Conservation (phyloP, 176 grass and related monocot species). For the Triticum urartu region DNA sequence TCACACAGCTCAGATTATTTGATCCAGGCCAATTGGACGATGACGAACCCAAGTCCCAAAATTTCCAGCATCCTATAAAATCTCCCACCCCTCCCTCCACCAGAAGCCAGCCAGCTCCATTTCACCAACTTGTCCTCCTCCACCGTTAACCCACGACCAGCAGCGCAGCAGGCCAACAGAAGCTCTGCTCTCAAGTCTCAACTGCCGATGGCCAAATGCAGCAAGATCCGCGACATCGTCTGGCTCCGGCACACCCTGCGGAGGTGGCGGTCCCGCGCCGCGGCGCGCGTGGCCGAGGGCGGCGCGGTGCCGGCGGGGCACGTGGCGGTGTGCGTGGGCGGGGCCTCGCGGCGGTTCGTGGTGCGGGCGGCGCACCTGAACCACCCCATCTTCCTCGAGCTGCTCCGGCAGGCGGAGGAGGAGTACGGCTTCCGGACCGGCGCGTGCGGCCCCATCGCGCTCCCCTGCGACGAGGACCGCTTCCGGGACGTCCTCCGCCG, state of each 20-base stretch:
- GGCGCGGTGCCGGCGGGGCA: constrained; percentile 56
- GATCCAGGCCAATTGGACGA: constrained; percentile 3
- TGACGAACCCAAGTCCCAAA: background rate
- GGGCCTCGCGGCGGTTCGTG: constrained; percentile 65
- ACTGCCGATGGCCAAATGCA: constrained; percentile 72
- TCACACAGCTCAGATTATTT: background rate
- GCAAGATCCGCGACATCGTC: constrained; percentile 86
- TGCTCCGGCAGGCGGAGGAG: constrained; percentile 85
- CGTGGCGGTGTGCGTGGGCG: constrained; percentile 77
- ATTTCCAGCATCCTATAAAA: constrained; percentile 26
- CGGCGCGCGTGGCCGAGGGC: constrained; percentile 24
- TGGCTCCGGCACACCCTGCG: constrained; percentile 72
- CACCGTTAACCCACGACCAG: constrained; percentile 27
- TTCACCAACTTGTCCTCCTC: constrained; percentile 4
- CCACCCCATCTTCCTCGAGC: constrained; percentile 82
- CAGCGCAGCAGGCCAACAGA: background rate
- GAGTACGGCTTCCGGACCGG: constrained; percentile 67
- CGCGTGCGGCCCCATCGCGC: constrained; percentile 51
- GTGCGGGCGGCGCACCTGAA: constrained; percentile 82
- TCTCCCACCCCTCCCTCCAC: background rate
- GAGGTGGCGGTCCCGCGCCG: constrained; percentile 62
- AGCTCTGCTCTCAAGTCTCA: background rate
- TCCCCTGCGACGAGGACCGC: constrained; percentile 82
- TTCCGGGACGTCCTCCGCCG: constrained; percentile 73
- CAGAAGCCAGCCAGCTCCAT: constrained; percentile 23